Evolutionary conservation across 352 stramenopile species (phyloP).

Genomic region (Globisporangium nodosum): DNA sequence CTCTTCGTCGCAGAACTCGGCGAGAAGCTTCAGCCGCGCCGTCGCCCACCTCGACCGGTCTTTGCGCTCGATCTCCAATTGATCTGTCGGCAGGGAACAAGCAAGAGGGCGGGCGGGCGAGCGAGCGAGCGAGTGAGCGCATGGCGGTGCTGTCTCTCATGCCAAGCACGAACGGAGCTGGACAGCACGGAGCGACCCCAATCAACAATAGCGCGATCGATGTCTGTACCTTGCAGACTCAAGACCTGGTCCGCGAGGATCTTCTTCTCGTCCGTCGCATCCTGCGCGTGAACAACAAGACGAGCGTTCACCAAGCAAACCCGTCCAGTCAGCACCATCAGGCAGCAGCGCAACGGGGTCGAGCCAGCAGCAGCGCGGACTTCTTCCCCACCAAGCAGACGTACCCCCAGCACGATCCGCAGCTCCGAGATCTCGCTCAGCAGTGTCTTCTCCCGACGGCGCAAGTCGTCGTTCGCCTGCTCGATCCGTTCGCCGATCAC

Average conservation of each 20-base stretch:
- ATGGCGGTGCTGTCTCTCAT: background rate
- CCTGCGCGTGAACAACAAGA: constrained; percentile 17
- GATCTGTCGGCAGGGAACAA: constrained; percentile 22
- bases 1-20: constrained; percentile 80
- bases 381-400: background rate
- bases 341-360: background rate
- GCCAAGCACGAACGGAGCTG: too few species aligned
- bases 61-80: constrained; percentile 54
- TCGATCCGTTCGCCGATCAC: background rate
- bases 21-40: constrained; percentile 59
- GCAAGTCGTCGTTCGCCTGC: constrained; percentile 39
- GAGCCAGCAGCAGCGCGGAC: too few species aligned
- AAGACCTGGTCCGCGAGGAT: constrained; percentile 46
- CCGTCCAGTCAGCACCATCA: background rate
- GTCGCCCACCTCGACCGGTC: constrained; percentile 66
- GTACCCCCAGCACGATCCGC: constrained; percentile 41
- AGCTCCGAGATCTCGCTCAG: constrained; percentile 52
- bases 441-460: constrained; percentile 41
- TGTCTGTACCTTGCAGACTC: constrained; percentile 36
- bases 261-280: constrained; percentile 47
- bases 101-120: background rate
- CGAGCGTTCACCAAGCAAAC: background rate
- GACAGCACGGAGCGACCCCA: background rate
- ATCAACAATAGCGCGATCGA: constrained; percentile 3
- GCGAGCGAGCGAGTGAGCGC: too few species aligned